Percentiles rank a stretch among this genome's conserved stretches.
Conservation (phyloP, 169 alveolate species). For the Plasmodium gallinaceum region DNA sequence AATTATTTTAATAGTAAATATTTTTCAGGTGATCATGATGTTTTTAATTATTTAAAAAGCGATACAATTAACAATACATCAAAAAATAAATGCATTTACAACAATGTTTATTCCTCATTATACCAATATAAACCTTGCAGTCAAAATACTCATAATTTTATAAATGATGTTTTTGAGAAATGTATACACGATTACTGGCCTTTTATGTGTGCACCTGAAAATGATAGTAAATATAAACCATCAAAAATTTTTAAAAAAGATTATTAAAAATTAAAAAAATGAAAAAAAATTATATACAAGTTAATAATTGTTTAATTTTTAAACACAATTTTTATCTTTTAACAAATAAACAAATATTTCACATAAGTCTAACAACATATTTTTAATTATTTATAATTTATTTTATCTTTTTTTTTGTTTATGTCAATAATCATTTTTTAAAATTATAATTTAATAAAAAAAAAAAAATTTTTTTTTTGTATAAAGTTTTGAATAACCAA, state of each 20-base stretch:
- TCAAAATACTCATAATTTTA: conserved; percentile 44
- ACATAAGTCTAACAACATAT: too few species aligned
- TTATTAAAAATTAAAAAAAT: neutral
- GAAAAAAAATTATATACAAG: too few species aligned
- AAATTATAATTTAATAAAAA: too few species aligned
- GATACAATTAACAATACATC: conserved; percentile 21
- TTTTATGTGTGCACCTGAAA: conserved; percentile 81
- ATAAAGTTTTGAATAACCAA: too few species aligned
- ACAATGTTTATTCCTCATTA: conserved; percentile 42
- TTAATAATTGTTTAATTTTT: neutral
- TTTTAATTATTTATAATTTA: too few species aligned
- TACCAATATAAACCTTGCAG: conserved; percentile 56
- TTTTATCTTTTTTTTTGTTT: too few species aligned
- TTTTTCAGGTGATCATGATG: conserved; percentile 52
- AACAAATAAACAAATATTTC: too few species aligned
- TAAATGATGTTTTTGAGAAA: conserved; percentile 74
- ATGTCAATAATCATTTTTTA: too few species aligned
- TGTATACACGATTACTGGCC: conserved; percentile 82
- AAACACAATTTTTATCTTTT: too few species aligned
- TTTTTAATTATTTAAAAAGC: conserved; percentile 49
- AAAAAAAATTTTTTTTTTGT: too few species aligned
- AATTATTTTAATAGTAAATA: conserved; percentile 76
- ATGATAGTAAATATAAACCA: conserved; percentile 80
- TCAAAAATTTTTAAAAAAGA: conserved; percentile 76
- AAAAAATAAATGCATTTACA: conserved; percentile 67